A percentile compares a stretch with the other conserved stretches of the same genome.
Conservation (phyloP, 345 rosid genomes). For the Camelina sativa region DNA sequence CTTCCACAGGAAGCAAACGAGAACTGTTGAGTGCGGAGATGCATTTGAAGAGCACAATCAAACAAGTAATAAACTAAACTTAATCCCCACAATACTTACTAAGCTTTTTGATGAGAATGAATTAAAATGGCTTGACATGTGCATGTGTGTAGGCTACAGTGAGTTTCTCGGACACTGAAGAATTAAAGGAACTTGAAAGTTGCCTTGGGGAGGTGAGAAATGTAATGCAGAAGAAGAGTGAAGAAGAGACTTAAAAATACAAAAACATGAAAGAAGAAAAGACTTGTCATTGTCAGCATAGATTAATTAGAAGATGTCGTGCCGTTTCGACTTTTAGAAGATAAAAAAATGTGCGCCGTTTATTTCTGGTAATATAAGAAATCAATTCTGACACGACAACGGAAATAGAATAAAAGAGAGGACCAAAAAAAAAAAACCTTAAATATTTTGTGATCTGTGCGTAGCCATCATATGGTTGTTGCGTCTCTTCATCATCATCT, state of each 20-base stretch:
- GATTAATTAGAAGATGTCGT: background rate
- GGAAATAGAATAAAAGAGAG: background rate
- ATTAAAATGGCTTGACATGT: background rate
- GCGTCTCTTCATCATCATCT: constrained; percentile 8
- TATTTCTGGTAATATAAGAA: background rate
- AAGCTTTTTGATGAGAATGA: background rate
- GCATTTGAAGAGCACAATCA: constrained; percentile 71
- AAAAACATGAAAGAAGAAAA: constrained; percentile 29
- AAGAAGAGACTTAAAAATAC: constrained; percentile 25
- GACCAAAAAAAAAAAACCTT: background rate
- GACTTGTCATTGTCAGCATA: background rate
- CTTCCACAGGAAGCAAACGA: constrained; percentile 61
- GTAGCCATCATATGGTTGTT: constrained; percentile 14
- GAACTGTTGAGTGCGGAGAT: constrained; percentile 83
- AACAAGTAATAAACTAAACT: constrained; percentile 57
- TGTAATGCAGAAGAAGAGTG: constrained; percentile 45
- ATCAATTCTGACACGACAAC: constrained; percentile 20
- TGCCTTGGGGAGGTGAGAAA: constrained; percentile 60
- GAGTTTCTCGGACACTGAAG: constrained; percentile 61
- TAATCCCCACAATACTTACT: background rate
- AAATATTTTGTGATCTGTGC: background rate
- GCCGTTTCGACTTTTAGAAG: too few species aligned
- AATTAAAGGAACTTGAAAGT: constrained; percentile 60
- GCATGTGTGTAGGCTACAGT: constrained; percentile 56
- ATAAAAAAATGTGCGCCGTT: too few species aligned